These are phyloP conservation scores for Syzygium oleosum DNA, from an alignment of 345 rosid genomes.

Conservation along the genomic window DNA sequence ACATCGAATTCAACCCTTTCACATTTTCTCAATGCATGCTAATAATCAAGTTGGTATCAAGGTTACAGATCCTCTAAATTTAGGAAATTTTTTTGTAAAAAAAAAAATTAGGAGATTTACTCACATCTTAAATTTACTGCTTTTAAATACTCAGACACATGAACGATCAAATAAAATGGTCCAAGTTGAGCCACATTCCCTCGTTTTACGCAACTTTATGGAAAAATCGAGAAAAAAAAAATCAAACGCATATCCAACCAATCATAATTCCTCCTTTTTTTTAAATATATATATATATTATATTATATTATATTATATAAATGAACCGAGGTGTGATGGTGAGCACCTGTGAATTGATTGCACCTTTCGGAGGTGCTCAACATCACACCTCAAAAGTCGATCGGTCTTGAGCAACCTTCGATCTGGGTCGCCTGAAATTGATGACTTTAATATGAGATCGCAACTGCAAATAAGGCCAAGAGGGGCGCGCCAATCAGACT, in stretches of 20 bases:
- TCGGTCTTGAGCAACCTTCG: rapidly evolving
- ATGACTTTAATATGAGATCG: not conserved
- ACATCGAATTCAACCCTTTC: not conserved
- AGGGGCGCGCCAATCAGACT: not conserved
- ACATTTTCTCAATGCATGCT: not conserved
- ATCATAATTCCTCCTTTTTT: no score
- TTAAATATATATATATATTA: no score
- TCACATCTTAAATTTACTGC: not conserved
- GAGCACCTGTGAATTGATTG: not conserved
- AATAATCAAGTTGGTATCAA: not conserved
- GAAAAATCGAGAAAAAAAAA: not conserved
- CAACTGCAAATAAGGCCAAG: not conserved
- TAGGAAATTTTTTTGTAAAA: not conserved
- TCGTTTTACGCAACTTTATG: not conserved
- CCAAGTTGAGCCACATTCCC: not conserved
- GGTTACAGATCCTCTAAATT: not conserved
- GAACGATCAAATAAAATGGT: not conserved
- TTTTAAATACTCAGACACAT: not conserved
- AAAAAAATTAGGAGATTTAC: not conserved
- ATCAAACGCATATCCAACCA: not conserved
- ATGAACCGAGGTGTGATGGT: not conserved
- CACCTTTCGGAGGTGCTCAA: no score
- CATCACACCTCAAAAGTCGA: not conserved
- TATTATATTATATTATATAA: not conserved
- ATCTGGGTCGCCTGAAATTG: rapidly evolving